Evolutionary conservation across 306 rosid genomes (phyloP), one percentile per base, ranked within the genome.

Genomic region (Hippophae rhamnoides): DNA sequence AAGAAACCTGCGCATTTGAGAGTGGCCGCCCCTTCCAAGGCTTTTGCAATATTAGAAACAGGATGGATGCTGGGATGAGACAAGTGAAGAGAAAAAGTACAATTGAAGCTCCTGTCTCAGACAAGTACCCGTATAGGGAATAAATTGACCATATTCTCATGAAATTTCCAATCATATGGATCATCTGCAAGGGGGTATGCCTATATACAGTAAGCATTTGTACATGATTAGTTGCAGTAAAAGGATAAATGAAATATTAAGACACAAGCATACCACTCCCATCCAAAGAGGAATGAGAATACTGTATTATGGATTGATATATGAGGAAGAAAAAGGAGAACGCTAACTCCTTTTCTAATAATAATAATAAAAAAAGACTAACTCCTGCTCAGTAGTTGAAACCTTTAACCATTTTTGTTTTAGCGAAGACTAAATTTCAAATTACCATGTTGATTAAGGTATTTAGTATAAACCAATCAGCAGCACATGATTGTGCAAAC

Each of bases 11-110:
- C 6, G 85, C 56, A 71, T 88, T 93, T 51, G 95, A 74, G 59
- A 93, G 94, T 8, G 99, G 85, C 67, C 96, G 86, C 58, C 97
- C 99, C 85, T 82, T 93, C 97, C 99, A 93, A 72, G 97, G 99
- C 80, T 82, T 93, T 70, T 93, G 99, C 79, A 89, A 61, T 78
- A 83, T 63, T 68, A 93, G 76, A 81, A 93, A 89, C 43, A 82
- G 60, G 65, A 89, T 66, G 60, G 99, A 69, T 42, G 97, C 86
- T 26, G 95, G 94, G 44, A 79, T 82, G 52, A 89, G 75, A 71
- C 97, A 93, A 54, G 88, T 74, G 72, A 88, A 88, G 45, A 86
- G 79, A 70, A 93, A 89, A 67, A 93, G 95, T 63, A 86, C 81
- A 64, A 84, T 97, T 6, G 95, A 84, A 65, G 95, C 89, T 59